These are phyloP conservation scores for Diatrype stigma DNA, from an alignment of 2,329 filamentous ascomycete genomes.

Conservation along the genomic window DNA sequence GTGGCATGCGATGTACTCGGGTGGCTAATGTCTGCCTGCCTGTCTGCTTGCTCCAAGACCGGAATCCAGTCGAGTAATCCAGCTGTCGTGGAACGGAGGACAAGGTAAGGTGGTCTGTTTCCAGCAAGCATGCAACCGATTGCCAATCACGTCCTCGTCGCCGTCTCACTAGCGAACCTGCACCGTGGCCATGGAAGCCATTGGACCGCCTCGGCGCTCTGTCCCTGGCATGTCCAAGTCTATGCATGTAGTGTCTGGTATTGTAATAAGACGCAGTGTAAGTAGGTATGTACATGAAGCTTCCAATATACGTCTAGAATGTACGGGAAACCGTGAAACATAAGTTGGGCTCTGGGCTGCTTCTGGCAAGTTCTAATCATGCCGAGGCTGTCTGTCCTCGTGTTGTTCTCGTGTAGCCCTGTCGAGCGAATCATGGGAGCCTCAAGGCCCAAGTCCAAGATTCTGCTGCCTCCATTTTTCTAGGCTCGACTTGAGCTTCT, in stretches of 20 bases:
- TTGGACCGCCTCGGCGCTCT: not conserved
- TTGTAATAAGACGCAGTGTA: not conserved
- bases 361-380: not conserved
- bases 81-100: conserved; percentile 24
- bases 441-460: not conserved
- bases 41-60: conserved; percentile 5
- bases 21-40: conserved; percentile 8
- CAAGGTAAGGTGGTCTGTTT: conserved; percentile 19
- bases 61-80: conserved; percentile 20
- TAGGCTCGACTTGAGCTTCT: conserved; percentile 14
- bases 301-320: not conserved
- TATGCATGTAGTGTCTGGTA: not conserved
- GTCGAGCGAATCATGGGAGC: not conserved
- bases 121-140: conserved; percentile 17
- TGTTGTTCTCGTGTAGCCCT: not conserved
- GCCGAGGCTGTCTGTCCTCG: not conserved
- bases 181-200: conserved; percentile 10
- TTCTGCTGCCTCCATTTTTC: conserved; percentile 12
- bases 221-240: not conserved
- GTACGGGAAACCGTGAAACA: not conserved
- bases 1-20: conserved; percentile 6
- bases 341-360: not conserved
- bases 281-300: conserved; percentile 11
- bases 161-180: conserved; percentile 12
- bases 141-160: conserved; percentile 18